Conservation (phyloP, 2,329 filamentous ascomycete species). For the Talaromyces sp. region DNA sequence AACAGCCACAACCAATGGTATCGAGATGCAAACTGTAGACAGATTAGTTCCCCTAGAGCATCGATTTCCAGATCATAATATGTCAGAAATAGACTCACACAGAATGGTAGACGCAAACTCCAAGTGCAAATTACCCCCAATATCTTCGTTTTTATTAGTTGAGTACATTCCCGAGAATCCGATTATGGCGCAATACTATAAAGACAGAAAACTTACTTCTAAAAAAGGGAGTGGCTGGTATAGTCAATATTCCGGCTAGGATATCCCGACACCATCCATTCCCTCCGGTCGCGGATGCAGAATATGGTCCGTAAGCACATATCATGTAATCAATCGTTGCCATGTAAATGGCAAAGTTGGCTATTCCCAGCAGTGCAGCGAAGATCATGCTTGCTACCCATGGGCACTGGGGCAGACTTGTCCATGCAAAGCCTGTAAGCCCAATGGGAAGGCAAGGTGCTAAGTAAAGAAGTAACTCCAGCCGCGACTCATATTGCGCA, state of each 20-base stretch:
- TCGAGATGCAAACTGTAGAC: conserved; percentile 55
- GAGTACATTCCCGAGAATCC: too few species aligned
- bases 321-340: conserved; percentile 71
- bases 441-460: conserved; percentile 63
- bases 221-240: conserved; percentile 59
- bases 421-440: conserved; percentile 65
- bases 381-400: conserved; percentile 68
- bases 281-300: conserved; percentile 68
- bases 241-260: conserved; percentile 64
- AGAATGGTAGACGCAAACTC: conserved; percentile 67
- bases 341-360: conserved; percentile 67
- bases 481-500: conserved; percentile 67
- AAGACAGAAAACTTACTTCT: too few species aligned
- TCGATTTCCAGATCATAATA: neutral
- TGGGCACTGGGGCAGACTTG: conserved; percentile 56
- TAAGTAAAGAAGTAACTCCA: conserved; percentile 64
- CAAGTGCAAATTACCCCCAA: conserved; percentile 57
- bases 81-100: conserved; percentile 36
- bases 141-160: too few species aligned
- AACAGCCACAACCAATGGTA: conserved; percentile 64
- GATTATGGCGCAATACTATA: too few species aligned
- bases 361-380: conserved; percentile 62
- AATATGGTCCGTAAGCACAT: conserved; percentile 67
- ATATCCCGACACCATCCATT: conserved; percentile 69
- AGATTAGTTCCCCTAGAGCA: too few species aligned